Evolutionary conservation across 345 rosid genomes (phyloP), one percentile per base, ranked within the genome.

Genomic region (Sisymbrium irio): DNA sequence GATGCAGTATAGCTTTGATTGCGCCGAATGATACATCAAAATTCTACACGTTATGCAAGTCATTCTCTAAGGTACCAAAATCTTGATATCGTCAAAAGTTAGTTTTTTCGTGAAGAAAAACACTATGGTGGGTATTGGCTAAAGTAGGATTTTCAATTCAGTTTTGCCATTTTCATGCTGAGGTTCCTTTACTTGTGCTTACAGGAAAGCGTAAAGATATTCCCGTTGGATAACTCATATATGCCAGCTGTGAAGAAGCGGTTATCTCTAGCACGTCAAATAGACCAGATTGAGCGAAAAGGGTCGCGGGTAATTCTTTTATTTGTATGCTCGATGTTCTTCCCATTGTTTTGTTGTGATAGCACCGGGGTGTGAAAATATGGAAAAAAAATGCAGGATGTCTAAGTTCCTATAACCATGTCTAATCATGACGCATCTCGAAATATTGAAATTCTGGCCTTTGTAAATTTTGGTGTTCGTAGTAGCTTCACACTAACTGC

Each of bases 1-100:
- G 99, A 57, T 95, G 99, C 83, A 95, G 90, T 74, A 88, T 95
- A 82, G 94, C 97, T 72, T 75, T 92, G 58, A 83, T 95, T 72
- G 85, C 96, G 12, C 79, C 99, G 28, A 83, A 74, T 55, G 99
- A 95, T 37, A 77, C 88, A 13, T 83, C 96, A 55, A 95, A 95
- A 75, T 92, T 90, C 79, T 92, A 89, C 64, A 68, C 98, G 9
- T 74, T 95, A 53, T 92, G 98, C 88, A 88, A 86, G 80, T 92
- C 98, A 58, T 92, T 95, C 78, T 81, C 91, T 17, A 95, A 88
- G 98, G 98, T 89, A 80, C 41, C 35, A 44, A 55, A 18, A 5
- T 65, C 51, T 41, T 14, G 3, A 19, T 63, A 54, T 69, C 69
- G 59, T 76, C 32, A 32, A 30, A 37, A 40, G 4, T 69, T 17